Evolutionary conservation across 176 grass and related monocot species (phyloP).

Genomic region (Eragrostis curvula): DNA sequence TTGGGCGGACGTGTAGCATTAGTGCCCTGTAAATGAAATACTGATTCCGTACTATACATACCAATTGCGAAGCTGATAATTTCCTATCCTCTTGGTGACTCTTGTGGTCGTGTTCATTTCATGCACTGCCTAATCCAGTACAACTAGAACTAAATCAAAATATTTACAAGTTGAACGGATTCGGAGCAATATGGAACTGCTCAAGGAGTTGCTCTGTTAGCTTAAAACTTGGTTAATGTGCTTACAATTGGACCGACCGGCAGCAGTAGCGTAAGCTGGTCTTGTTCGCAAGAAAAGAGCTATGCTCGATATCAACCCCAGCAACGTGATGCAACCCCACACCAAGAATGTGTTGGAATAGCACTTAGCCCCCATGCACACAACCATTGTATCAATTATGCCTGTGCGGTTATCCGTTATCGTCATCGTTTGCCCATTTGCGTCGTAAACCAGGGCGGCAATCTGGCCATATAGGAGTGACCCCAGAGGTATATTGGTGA

Average conservation of each 20-base stretch:
- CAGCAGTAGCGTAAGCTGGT: constrained; percentile 47
- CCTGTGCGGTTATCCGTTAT: constrained; percentile 35
- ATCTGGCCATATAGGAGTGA: constrained; percentile 92
- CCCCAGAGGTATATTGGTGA: constrained; percentile 92
- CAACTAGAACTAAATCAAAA: constrained; percentile 24
- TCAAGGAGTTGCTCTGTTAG: constrained; percentile 29
- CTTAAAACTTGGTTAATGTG: constrained; percentile 27
- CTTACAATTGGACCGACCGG: constrained; percentile 34
- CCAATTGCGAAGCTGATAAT: constrained; percentile 17
- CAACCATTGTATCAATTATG: constrained; percentile 56
- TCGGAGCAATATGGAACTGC: constrained; percentile 2
- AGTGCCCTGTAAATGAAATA: constrained; percentile 20
- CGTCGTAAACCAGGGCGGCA: constrained; percentile 71
- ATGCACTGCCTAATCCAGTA: constrained; percentile 7
- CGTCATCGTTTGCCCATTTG: constrained; percentile 53
- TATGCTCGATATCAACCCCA: constrained; percentile 66
- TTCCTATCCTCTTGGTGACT: neutral
- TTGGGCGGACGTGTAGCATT: constrained; percentile 11
- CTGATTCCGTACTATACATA: neutral
- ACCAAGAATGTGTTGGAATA: constrained; percentile 72
- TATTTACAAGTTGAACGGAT: constrained; percentile 29
- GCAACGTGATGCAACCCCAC: constrained; percentile 72
- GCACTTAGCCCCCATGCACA: constrained; percentile 89
- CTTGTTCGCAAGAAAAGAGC: constrained; percentile 72
- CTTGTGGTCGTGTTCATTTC: constrained; percentile 4